Conservation (phyloP, 2,329 filamentous ascomycete genomes). For the Sporothrix humicola region DNA sequence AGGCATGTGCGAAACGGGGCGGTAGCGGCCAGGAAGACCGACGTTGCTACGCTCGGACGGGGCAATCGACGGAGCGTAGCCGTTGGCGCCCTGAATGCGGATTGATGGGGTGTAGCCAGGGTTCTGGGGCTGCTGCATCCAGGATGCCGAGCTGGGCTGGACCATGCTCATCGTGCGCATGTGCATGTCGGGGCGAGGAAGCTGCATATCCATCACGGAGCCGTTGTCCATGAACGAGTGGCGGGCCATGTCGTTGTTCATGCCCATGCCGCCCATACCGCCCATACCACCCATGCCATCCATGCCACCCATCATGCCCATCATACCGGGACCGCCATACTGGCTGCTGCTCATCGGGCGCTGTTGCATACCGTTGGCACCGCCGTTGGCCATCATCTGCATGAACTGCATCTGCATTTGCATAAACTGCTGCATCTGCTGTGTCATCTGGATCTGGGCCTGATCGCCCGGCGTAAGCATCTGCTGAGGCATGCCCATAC, state of each 20-base stretch:
- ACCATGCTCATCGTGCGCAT: slow-evolving; percentile 84
- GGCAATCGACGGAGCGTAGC: slow-evolving; percentile 88
- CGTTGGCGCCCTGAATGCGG: slow-evolving; percentile 53
- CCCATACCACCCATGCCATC: slow-evolving; percentile 51
- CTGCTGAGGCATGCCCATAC: slow-evolving; percentile 43
- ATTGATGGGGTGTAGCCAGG: slow-evolving; percentile 58
- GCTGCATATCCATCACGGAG: slow-evolving; percentile 49
- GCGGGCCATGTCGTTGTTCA: slow-evolving; percentile 45
- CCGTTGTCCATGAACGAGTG: slow-evolving; percentile 56
- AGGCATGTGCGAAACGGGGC: slow-evolving; percentile 75
- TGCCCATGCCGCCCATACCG: slow-evolving; percentile 44
- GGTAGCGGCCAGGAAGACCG: slow-evolving; percentile 86
- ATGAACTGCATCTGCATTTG: slow-evolving; percentile 95
- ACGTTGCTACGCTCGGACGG: slow-evolving; percentile 95
- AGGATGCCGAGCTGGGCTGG: slow-evolving; percentile 67
- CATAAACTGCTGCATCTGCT: slow-evolving; percentile 87
- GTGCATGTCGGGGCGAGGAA: slow-evolving; percentile 52
- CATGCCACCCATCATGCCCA: slow-evolving; percentile 50
- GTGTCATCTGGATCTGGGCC: slow-evolving; percentile 78
- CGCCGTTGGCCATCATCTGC: slow-evolving; percentile 70
- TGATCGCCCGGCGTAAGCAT: slow-evolving; percentile 68
- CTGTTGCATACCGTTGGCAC: slow-evolving; percentile 41
- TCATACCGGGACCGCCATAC: slow-evolving; percentile 39
- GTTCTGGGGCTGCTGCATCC: slow-evolving; percentile 56
- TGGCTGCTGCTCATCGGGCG: slow-evolving; percentile 36